Evolutionary conservation across 2,329 filamentous ascomycete genomes (phyloP), one percentile per base, ranked within the genome.

Genomic region (Catunica adiposa): DNA sequence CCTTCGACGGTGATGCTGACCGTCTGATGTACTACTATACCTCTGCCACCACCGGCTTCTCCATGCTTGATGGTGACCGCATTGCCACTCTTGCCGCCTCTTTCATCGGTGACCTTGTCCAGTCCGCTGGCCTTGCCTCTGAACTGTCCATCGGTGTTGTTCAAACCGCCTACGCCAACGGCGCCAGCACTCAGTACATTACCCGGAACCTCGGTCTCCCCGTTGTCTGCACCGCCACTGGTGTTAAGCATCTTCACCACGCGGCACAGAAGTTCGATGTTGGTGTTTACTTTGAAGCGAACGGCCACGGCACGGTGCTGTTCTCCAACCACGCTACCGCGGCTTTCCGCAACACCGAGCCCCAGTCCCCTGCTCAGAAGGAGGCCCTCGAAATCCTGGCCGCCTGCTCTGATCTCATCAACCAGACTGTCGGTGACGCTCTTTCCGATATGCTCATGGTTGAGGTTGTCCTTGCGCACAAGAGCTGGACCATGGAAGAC

Each of bases 241-340:
- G 92, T 61, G 92, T 98, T 60, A 98, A 98, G 75, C 86, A 96
- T 70, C 78, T 98, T 60, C 92, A 98, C 71, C 92, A 97, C 66
- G 92, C 88, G n/a, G 92, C 92, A 40, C 82, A 86, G 64, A 86
- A 89, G 61, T 95, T 94, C 63, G 92, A 98, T 64, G 83, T 97
- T 56, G 92, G 92, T 57, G 88, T 97, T 54, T 98, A 98, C 73
- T 98, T 98, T 64, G 92, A 98, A 73, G 92, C 92, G 61, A 98
- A 98, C 66, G 92, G 92, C 29, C 92, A 98, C 69, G 92, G 92
- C 61, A 98, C 92, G 8, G 85, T 97, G 37, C 83, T 97, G 55
- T 98, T 98, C 75, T 94, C 87, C 1, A 79, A 84, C 57, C 82
- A 86, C 58, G 90, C 90, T 3, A 73, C 90, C 50, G 83, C 84